Conservation (phyloP, 306 rosid genomes). For the Citrullus colocynthis region DNA sequence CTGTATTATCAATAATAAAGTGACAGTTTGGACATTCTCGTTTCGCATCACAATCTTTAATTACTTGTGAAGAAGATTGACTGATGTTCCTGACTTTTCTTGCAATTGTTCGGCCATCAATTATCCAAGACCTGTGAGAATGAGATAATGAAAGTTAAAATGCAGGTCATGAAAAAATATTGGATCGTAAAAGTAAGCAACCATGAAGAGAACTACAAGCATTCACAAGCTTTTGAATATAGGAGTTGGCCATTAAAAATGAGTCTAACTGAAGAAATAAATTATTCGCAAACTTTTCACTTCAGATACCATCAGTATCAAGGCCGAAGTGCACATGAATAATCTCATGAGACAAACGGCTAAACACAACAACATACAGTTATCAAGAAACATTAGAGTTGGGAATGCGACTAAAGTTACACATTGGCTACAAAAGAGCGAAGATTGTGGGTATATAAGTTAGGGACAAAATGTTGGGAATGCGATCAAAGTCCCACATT, state of each 20-base stretch:
- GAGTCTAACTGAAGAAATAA: not conserved
- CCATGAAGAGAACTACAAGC: not conserved
- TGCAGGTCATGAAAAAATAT: not conserved
- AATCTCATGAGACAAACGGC: not conserved
- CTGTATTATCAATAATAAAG: constrained; percentile 48
- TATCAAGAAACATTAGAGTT: not conserved
- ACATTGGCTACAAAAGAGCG: too few species aligned
- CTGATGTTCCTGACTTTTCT: constrained; percentile 57
- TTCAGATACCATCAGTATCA: not conserved
- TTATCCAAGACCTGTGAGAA: constrained; percentile 63
- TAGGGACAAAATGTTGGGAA: not conserved
- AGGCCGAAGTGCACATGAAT: not conserved
- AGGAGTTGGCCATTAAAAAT: not conserved
- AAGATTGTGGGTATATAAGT: too few species aligned
- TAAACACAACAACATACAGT: not conserved
- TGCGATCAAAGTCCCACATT: too few species aligned
- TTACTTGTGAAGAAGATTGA: constrained; percentile 30
- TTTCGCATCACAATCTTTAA: constrained; percentile 62
- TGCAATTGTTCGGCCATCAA: constrained; percentile 61
- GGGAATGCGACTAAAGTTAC: not conserved
- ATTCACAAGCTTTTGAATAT: not conserved
- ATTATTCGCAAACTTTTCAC: not conserved
- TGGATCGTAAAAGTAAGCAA: not conserved
- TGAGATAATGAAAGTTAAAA: constrained; percentile 6
- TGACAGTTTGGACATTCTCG: constrained; percentile 79